Percentiles rank a stretch among this genome's conserved stretches.
phyloP scores from a whole-genome alignment of 768 basidiomycete species.

The Kondoa malvinella region DNA sequence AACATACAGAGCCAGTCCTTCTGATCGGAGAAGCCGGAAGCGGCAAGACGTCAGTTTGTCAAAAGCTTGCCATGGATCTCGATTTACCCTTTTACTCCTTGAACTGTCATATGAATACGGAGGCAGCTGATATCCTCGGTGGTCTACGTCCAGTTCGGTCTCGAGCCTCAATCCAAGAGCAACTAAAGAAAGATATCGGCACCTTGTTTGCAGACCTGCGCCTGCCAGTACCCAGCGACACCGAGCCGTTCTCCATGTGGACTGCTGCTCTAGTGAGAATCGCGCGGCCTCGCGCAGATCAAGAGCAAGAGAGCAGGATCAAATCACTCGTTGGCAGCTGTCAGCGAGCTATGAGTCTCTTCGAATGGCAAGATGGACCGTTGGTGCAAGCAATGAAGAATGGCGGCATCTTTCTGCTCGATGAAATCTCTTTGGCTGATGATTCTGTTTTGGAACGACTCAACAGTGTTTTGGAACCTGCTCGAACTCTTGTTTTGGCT shows the following conservation, averaged over 20 bases:
- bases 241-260: not conserved
- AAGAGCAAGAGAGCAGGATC: conserved; percentile 7
- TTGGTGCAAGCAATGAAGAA: conserved; percentile 73
- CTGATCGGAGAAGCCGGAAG: conserved; percentile 94
- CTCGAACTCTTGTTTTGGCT: conserved; percentile 70
- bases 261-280: not conserved
- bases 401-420: conserved; percentile 74
- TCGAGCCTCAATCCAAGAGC: conserved; percentile 42
- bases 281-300: no score
- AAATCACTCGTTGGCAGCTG: conserved; percentile 31
- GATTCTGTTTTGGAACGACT: conserved; percentile 93
- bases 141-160: conserved; percentile 77
- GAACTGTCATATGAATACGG: conserved; percentile 96
- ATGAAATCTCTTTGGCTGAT: conserved; percentile 93
- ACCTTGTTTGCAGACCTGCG: not conserved
- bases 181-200: conserved; percentile 29
- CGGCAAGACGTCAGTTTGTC: conserved; percentile 93
- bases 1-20: conserved; percentile 81
- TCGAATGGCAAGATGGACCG: conserved; percentile 97
- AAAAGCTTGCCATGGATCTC: conserved; percentile 57
- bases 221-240: not conserved
- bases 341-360: conserved; percentile 51
- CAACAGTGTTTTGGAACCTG: conserved; percentile 91
- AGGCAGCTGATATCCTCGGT: conserved; percentile 90
- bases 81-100: conserved; percentile 50